Evolutionary conservation across 179 eudicot species (phyloP), one percentile per base, ranked within the genome.

Genomic region (Corrigiola litoralis): DNA sequence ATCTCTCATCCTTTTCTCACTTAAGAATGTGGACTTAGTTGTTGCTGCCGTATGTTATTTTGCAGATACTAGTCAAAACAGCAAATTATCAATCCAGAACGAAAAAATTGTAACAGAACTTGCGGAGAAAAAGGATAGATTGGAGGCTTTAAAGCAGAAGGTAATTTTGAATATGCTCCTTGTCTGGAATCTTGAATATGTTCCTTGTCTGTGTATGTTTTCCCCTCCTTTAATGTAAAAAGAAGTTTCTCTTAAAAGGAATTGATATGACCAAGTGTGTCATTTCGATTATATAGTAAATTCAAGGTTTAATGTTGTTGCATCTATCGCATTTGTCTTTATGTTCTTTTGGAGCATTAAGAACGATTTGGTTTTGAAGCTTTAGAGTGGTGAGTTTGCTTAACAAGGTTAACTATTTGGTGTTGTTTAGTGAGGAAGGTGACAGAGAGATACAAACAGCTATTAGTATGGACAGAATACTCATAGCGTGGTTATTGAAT

Each of bases 121-220:
- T 54, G 67, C 74, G 49, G 55, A 67, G 64, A 83, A 81, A 67
- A 84, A 69, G 79, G 82, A 79, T 62, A 74, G 70, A 53, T 61
- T 94, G 77, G 87, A 82, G 49, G 83, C 66, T 62, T 69, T 94
- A 66, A 85, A 78, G 77, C 58, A 75, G 53, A 94, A 94, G 89
- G 99, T 94, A 69, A 53, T 67, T 65, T 4, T 47, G 13, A 29
- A n/a, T 13, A 20, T 5, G 37, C 45, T 53, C 21, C 2, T 11
- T 50, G n/a, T 52, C 23, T 45, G 40, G 29, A 61, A 32, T 13
- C 56, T 49, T 56, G 5, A 16, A 50, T 7, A 13, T 21, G 32
- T 23, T 20, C 9, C 9, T 29, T 18, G n/a, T 4, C 32, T 23
- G 41, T 14, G 16, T 24, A 28, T 29, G 5, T 54, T 31, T 54